Percentiles rank a stretch among this genome's conserved stretches.
Conservation (phyloP, 371 early-diverging fungal species). For the Mortierella sp. region DNA sequence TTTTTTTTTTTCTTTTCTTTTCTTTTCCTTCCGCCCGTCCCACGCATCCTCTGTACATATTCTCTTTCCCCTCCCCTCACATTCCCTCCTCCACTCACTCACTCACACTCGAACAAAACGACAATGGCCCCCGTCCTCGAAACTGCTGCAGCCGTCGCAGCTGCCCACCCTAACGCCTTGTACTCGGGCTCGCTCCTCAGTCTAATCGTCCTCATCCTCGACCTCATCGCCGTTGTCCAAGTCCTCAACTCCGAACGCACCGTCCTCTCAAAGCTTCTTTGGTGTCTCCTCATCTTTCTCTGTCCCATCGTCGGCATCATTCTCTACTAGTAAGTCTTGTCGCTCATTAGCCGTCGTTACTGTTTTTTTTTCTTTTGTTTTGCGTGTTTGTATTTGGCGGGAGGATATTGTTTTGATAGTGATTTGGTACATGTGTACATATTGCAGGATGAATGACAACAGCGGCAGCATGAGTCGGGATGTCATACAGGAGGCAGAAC, state of each 20-base stretch:
- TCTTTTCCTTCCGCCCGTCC: not conserved
- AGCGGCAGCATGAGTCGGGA: too few relatives aligned
- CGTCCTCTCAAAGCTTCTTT: constrained; percentile 65
- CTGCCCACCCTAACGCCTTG: constrained; percentile 33
- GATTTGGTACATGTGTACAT: too few relatives aligned
- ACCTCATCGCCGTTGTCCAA: constrained; percentile 70
- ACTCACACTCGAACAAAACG: too few relatives aligned
- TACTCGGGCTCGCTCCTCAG: constrained; percentile 59
- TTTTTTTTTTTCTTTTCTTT: constrained; percentile 2
- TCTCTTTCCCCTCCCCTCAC: not conserved
- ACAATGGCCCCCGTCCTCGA: constrained; percentile 38
- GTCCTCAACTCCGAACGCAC: constrained; percentile 68
- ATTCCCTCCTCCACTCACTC: too few relatives aligned
- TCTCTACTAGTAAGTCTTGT: constrained; percentile 69
- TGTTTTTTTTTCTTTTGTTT: not conserved
- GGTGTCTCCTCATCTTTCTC: constrained; percentile 72
- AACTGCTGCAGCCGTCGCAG: not conserved
- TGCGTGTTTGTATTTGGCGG: not conserved
- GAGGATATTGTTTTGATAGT: not conserved
- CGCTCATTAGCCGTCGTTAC: not conserved
- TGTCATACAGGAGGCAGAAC: too few relatives aligned
- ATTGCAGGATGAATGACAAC: too few relatives aligned
- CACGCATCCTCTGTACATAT: constrained; percentile 10
- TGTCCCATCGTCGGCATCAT: constrained; percentile 70
- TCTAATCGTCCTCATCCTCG: constrained; percentile 67